phyloP scores from a whole-genome alignment of 2,329 filamentous ascomycete species.

The Arthrobotrys iridis region DNA sequence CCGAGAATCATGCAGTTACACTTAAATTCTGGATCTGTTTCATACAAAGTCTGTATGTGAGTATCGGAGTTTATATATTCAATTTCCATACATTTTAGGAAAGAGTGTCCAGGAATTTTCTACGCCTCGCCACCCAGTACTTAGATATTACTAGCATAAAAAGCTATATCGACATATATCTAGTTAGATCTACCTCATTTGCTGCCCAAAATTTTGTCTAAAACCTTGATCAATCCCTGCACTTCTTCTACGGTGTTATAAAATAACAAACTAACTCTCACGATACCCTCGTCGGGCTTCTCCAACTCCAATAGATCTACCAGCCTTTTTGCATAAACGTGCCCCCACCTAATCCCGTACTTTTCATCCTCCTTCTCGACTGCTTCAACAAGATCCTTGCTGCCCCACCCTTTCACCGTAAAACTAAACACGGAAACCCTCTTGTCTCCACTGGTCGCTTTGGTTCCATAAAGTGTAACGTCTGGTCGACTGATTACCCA shows the following conservation, averaged over 20 bases:
- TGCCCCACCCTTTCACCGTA: slow-evolving; percentile 42
- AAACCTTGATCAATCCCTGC: slow-evolving; percentile 41
- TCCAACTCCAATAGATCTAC: slow-evolving; percentile 39
- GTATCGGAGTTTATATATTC: too few species aligned
- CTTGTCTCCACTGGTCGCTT: slow-evolving; percentile 19
- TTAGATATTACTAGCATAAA: too few species aligned
- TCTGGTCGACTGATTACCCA: slow-evolving; percentile 68
- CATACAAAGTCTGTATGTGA: too few species aligned
- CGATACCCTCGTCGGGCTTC: slow-evolving; percentile 45
- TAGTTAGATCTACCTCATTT: neutral
- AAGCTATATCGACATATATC: neutral
- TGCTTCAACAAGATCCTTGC: slow-evolving; percentile 45
- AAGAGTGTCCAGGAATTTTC: too few species aligned
- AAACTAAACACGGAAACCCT: slow-evolving; percentile 44
- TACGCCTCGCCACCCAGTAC: too few species aligned
- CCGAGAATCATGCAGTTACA: too few species aligned
- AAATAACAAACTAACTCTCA: slow-evolving; percentile 46
- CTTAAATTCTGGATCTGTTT: too few species aligned
- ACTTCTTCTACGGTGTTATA: slow-evolving; percentile 53
- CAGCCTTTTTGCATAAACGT: slow-evolving; percentile 44
- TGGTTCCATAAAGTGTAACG: slow-evolving; percentile 66
- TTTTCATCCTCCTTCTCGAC: slow-evolving; percentile 31
- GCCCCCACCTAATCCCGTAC: slow-evolving; percentile 49
- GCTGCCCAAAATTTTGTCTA: slow-evolving; percentile 26
- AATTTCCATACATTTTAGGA: too few species aligned